phyloP scores from a whole-genome alignment of 345 rosid species.

The Hirschfeldia incana region DNA sequence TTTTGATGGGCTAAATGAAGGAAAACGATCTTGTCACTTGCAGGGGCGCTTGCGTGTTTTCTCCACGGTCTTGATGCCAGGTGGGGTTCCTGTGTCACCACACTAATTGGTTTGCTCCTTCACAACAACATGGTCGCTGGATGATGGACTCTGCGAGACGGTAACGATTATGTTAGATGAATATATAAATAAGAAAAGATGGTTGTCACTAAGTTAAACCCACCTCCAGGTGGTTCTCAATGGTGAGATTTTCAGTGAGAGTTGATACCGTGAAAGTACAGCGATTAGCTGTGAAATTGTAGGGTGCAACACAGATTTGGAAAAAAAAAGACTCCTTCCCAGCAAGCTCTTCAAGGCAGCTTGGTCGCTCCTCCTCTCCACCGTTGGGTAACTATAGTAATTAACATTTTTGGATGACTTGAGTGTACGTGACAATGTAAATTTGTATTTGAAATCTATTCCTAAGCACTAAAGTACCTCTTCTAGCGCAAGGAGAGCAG shows the following conservation, averaged over 20 bases:
- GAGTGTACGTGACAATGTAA: not conserved
- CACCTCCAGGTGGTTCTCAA: not conserved
- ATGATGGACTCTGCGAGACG: not conserved
- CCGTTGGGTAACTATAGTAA: not conserved
- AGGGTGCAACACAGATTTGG: not conserved
- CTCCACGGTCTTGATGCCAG: too few relatives aligned
- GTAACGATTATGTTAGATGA: not conserved
- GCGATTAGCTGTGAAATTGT: not conserved
- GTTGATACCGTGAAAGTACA: not conserved
- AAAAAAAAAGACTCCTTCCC: not conserved
- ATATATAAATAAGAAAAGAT: not conserved
- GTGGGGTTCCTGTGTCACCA: not conserved
- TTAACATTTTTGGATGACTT: too few relatives aligned
- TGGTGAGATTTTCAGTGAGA: not conserved
- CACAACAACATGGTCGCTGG: not conserved
- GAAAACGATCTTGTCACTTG: too few relatives aligned
- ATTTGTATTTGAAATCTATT: too few relatives aligned
- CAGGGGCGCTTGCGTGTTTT: too few relatives aligned
- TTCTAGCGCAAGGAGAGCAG: not conserved
- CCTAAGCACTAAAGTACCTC: not conserved
- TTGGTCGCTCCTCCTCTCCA: not conserved
- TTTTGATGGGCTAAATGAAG: too few relatives aligned
- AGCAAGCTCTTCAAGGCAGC: not conserved
- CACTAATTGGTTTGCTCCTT: not conserved
- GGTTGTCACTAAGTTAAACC: not conserved